phyloP scores from a whole-genome alignment of 805 yeast genomes.

The Starmerella floricola region DNA sequence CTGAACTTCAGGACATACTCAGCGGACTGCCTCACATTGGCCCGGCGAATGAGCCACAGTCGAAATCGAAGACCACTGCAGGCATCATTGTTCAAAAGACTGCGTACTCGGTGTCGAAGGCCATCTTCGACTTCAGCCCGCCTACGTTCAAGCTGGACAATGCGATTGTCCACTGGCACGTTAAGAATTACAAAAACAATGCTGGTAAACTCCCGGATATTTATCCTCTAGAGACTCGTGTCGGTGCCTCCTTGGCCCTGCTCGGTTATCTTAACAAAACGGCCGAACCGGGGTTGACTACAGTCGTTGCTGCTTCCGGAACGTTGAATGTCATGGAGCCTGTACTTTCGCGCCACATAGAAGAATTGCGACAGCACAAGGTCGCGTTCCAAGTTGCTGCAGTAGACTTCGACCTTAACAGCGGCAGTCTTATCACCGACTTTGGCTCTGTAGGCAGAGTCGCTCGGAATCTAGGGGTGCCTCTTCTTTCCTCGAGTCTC shows the following conservation, averaged over 20 bases:
- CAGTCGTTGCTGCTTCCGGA: conserved; percentile 52
- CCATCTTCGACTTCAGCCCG: conserved; percentile 50
- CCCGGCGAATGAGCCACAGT: conserved; percentile 3
- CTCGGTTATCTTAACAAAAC: conserved; percentile 44
- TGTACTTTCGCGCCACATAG: conserved; percentile 27
- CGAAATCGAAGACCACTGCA: conserved; percentile 13
- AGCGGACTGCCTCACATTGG: conserved; percentile 13
- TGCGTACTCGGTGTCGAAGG: conserved; percentile 28
- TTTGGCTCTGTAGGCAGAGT: conserved; percentile 47
- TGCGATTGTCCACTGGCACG: conserved; percentile 51
- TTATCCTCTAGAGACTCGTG: conserved; percentile 50
- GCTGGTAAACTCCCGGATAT: conserved; percentile 49
- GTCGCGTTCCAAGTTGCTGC: conserved; percentile 61
- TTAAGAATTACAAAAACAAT: conserved; percentile 36
- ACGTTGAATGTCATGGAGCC: conserved; percentile 61
- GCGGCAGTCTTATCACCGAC: conserved; percentile 48
- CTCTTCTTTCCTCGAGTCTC: conserved; percentile 53
- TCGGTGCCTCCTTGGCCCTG: conserved; percentile 72
- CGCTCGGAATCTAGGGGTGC: conserved; percentile 49
- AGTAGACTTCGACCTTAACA: conserved; percentile 48
- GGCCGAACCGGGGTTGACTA: conserved; percentile 20
- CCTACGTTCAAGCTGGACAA: conserved; percentile 48
- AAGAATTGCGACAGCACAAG: conserved; percentile 1
- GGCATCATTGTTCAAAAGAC: conserved; percentile 25
- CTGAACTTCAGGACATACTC: conserved; percentile 3